phyloP scores from a whole-genome alignment of 192 early-diverging fungal genomes.

The Podila minutissima region DNA sequence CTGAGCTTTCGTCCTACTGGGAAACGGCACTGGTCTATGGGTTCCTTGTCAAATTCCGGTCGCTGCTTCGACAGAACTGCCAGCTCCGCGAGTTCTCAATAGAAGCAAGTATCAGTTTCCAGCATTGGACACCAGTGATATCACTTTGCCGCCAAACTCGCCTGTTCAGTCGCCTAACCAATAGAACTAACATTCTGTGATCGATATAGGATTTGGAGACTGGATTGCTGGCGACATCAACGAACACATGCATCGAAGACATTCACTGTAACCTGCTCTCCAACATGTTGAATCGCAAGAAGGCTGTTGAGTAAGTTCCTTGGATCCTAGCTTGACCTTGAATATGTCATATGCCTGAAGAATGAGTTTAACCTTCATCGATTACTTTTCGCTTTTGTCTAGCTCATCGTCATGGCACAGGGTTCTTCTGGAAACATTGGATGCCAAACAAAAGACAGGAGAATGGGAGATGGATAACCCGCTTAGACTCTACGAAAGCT shows the following conservation, averaged over 20 bases:
- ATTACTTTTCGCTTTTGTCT: background rate
- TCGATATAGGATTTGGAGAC: conserved; percentile 26
- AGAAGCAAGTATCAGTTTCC: conserved; percentile 15
- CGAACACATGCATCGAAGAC: conserved; percentile 34
- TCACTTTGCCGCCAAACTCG: background rate
- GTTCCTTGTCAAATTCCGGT: conserved; percentile 34
- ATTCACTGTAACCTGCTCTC: conserved; percentile 43
- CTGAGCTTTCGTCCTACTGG: background rate
- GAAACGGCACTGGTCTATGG: conserved; percentile 22
- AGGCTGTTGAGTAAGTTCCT: conserved; percentile 33
- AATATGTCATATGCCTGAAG: background rate
- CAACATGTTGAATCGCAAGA: conserved; percentile 48
- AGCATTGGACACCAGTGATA: too few relatives aligned
- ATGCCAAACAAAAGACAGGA: conserved; percentile 24
- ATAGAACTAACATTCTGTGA: background rate
- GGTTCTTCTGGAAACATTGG: conserved; percentile 32
- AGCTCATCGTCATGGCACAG: conserved; percentile 38
- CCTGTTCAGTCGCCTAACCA: too few relatives aligned
- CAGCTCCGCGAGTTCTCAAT: conserved; percentile 35
- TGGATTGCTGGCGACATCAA: conserved; percentile 17
- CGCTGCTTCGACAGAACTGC: conserved; percentile 25
- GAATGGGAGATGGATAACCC: conserved; percentile 33
- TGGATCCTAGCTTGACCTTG: background rate
- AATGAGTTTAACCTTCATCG: too few relatives aligned
- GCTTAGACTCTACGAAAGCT: conserved; percentile 23